Evolutionary conservation across 192 early-diverging fungal genomes (phyloP).

Genomic region (Gryganskiella cystojenkinii): DNA sequence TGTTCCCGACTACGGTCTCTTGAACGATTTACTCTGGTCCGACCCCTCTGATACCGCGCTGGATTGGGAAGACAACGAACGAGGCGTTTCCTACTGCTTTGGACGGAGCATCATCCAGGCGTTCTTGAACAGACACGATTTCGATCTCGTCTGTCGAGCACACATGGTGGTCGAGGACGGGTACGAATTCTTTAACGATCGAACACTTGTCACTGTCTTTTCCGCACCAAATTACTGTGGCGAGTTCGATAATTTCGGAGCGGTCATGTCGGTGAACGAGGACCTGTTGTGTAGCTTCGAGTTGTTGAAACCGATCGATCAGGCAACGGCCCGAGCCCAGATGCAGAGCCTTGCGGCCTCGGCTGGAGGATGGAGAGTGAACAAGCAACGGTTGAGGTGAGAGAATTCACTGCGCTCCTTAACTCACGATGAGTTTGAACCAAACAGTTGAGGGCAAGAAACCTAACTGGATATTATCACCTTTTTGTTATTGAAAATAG

Average conservation of each 20-base stretch:
- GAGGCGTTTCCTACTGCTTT: conserved; percentile 95
- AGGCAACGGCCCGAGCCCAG: conserved; percentile 46
- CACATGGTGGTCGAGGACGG: conserved; percentile 98
- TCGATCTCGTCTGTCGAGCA: conserved; percentile 92
- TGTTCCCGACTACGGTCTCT: conserved; percentile 91
- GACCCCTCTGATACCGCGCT: conserved; percentile 85
- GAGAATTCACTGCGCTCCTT: too few relatives aligned
- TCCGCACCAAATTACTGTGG: conserved; percentile 98
- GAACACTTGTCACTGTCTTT: conserved; percentile 93
- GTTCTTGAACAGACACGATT: conserved; percentile 86
- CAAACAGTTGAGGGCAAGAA: too few relatives aligned
- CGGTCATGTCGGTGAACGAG: conserved; percentile 93
- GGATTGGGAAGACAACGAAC: conserved; percentile 94
- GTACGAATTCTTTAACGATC: conserved; percentile 94
- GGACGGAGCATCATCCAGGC: conserved; percentile 83
- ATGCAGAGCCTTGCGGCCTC: conserved; percentile 48
- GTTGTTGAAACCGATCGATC: conserved; percentile 70
- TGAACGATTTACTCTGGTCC: conserved; percentile 94
- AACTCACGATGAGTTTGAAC: too few relatives aligned
- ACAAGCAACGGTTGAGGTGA: conserved; percentile 51
- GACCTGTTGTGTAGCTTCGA: conserved; percentile 92
- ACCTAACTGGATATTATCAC: too few relatives aligned
- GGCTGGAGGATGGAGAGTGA: conserved; percentile 46
- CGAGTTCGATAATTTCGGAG: conserved; percentile 93
- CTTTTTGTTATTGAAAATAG: too few relatives aligned